Evolutionary conservation across 768 basidiomycete genomes (phyloP), one percentile per base, ranked within the genome.

Genomic region (Trichaptum fuscoviolaceum): DNA sequence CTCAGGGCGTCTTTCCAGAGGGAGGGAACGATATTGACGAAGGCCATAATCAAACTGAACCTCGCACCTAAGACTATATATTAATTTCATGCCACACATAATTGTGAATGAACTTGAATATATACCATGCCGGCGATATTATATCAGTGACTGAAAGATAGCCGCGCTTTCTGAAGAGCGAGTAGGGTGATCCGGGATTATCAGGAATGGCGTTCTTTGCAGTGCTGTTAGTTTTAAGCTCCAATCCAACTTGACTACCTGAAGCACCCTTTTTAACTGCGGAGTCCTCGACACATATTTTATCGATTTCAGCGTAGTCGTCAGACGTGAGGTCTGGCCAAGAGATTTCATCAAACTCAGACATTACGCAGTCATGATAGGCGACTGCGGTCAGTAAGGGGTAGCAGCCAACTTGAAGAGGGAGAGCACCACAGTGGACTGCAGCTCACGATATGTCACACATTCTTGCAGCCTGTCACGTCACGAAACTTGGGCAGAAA

Each of bases 1-100:
- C 12, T 75, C 66, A 0, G 90, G 90, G 23, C 91, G 82, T 10
- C 75, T 66, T 23, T 77, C 76, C 0, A 89, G 68, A 20, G 82
- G 84, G 58, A 75, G 80, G 58, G 79, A 76, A 24, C 89, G 81
- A 66, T 77, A 78, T 67, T 89, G 87, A 34, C 85, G 84, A 57
- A 92, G 78, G 2, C 89, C 85, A 71, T 93, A 93, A 69, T 93
- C 90, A 73, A 85, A 87, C 73, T 92, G 90, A 7, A 91, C 82
- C 72, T 92, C 91, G 71, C 91, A 93, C 91, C 91, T 92, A 35
- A 2, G 23, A 18, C 15, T 3, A 9, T 3, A 9, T 6, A 34
- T 25, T 18, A 25, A 24, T 18, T 25, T 15, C 59, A 25, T 61
- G 30, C 30, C 23, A 61, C 25, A 17, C 24, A 20, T 24, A 23